Percentiles rank a stretch among this genome's conserved stretches.
Conservation (phyloP, 2,329 filamentous ascomycete genomes). For the Venturiaceae sp. region DNA sequence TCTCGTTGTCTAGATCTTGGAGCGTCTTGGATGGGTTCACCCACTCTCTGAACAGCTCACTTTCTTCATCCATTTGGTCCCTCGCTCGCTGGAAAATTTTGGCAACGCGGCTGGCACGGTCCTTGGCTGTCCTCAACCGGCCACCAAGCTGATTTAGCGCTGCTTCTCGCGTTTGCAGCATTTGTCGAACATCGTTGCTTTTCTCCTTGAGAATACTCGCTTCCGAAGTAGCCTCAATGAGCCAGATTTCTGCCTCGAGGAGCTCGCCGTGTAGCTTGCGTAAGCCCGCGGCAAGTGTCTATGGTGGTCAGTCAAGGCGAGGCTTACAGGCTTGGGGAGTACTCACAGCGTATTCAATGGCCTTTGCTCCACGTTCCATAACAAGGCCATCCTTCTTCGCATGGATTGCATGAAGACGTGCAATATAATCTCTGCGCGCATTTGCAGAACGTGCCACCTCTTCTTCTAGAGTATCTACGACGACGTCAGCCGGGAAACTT, state of each 20-base stretch:
- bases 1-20: slow-evolving; percentile 52
- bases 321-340: no score
- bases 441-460: neutral
- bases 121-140: slow-evolving; percentile 18
- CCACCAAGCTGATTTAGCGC: slow-evolving; percentile 27
- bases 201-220: slow-evolving; percentile 56
- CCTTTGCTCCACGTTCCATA: slow-evolving; percentile 23
- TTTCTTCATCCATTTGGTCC: neutral
- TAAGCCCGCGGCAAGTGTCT: slow-evolving; percentile 26
- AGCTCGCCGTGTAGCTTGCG: slow-evolving; percentile 43
- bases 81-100: neutral
- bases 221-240: slow-evolving; percentile 79
- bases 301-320: slow-evolving; percentile 12
- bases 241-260: slow-evolving; percentile 58
- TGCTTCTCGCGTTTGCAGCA: slow-evolving; percentile 37
- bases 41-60: slow-evolving; percentile 15
- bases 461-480: slow-evolving; percentile 11
- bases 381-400: neutral
- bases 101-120: slow-evolving; percentile 27
- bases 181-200: slow-evolving; percentile 49
- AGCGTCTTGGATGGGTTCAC: slow-evolving; percentile 26
- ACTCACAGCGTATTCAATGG: slow-evolving; percentile 46
- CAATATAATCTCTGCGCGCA: neutral
- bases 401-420: slow-evolving; percentile 12
- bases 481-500: neutral